A percentile compares a stretch with the other conserved stretches of the same genome.
phyloP scores from a whole-genome alignment of 257 asterid species.

The Capsicum baccatum region DNA sequence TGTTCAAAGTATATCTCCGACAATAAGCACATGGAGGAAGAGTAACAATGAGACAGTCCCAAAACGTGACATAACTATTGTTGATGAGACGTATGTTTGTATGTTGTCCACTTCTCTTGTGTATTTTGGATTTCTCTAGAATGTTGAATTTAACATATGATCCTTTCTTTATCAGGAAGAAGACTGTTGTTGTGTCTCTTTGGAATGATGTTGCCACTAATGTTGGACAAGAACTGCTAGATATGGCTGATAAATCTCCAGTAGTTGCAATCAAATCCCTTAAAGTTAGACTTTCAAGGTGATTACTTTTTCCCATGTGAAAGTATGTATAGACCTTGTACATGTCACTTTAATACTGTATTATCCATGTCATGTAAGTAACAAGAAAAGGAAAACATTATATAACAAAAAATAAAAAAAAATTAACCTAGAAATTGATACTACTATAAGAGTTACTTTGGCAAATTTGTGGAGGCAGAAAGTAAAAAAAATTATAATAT shows the following conservation, averaged over 20 bases:
- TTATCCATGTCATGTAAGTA: no score
- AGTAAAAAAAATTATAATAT: no score
- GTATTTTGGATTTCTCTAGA: background rate
- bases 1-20: slow-evolving; percentile 77
- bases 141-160: background rate
- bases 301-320: background rate
- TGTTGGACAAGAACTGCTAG: slow-evolving; percentile 63
- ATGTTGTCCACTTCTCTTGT: background rate
- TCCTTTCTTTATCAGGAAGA: slow-evolving; percentile 60
- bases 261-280: slow-evolving; percentile 90
- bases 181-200: slow-evolving; percentile 58
- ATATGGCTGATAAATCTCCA: slow-evolving; percentile 84
- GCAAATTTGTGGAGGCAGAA: no score
- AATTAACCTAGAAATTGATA: no score
- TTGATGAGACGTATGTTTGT: slow-evolving; percentile 76
- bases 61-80: slow-evolving; percentile 90
- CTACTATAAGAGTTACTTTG: no score
- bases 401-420: no score
- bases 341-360: no score
- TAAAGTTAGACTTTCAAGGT: slow-evolving; percentile 92
- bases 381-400: no score
- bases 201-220: slow-evolving; percentile 51
- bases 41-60: slow-evolving; percentile 73
- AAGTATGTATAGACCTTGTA: no score
- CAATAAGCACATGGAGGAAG: slow-evolving; percentile 82